A percentile compares a stretch with the other conserved stretches of the same genome.
Conservation (phyloP, 257 asterid species). For the Fraxinus excelsior region DNA sequence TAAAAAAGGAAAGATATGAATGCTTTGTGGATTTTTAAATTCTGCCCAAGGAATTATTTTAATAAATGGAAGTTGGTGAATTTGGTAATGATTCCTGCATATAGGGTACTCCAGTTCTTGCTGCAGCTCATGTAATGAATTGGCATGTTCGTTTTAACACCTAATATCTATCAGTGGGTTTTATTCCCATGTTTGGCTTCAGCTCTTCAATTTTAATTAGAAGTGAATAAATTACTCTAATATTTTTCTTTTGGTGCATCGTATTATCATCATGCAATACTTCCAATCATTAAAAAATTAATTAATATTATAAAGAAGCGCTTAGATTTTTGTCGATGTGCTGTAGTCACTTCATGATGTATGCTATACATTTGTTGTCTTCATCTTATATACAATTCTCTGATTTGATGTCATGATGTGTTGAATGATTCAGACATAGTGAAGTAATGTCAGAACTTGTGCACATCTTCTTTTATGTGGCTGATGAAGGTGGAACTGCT, state of each 20-base stretch:
- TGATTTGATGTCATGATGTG: slow-evolving; percentile 25
- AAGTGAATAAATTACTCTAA: not conserved
- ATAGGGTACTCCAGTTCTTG: slow-evolving; percentile 6
- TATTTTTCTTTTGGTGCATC: not conserved
- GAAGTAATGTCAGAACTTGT: slow-evolving; percentile 53
- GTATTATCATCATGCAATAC: not conserved
- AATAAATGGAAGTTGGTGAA: slow-evolving; percentile 8
- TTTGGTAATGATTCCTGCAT: slow-evolving; percentile 12
- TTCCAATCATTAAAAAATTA: not conserved
- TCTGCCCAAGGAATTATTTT: slow-evolving; percentile 13
- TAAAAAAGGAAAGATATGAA: not conserved
- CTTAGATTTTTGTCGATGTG: not conserved
- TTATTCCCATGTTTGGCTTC: slow-evolving; percentile 5
- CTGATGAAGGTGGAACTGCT: slow-evolving; percentile 81
- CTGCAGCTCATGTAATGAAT: not conserved
- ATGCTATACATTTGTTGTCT: not conserved
- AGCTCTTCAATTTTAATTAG: slow-evolving; percentile 2
- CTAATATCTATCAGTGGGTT: not conserved
- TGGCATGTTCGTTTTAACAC: not conserved
- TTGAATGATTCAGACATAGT: slow-evolving; percentile 40
- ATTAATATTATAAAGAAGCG: not conserved
- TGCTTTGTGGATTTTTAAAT: slow-evolving; percentile 12
- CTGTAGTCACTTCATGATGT: slow-evolving; percentile 18
- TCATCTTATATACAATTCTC: slow-evolving; percentile 6
- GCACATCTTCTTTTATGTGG: slow-evolving; percentile 93